These are phyloP conservation scores for Kwoniella newhampshirensis DNA, from an alignment of 768 basidiomycete genomes.

Conservation along the genomic window DNA sequence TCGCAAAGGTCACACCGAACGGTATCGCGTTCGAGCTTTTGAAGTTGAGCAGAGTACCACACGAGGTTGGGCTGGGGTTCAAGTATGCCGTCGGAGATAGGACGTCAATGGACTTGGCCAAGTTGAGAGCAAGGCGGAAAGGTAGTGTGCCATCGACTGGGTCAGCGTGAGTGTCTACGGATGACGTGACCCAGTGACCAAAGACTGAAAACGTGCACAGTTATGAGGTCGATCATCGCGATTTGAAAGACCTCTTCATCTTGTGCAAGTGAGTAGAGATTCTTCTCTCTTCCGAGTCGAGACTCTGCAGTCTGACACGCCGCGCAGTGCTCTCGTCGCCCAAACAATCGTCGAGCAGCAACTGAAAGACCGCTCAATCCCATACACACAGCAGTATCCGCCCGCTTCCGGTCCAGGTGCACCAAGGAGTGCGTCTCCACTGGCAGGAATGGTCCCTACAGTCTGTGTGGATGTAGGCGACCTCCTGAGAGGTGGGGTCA, in stretches of 20 bases:
- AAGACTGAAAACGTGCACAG: slow-evolving; percentile 21
- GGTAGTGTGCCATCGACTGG: background rate
- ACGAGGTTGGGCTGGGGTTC: slow-evolving; percentile 30
- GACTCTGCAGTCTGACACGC: background rate
- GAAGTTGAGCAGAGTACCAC: slow-evolving; percentile 50
- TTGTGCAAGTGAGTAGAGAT: slow-evolving; percentile 72
- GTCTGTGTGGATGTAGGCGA: slow-evolving; percentile 78
- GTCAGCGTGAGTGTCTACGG: slow-evolving; percentile 9
- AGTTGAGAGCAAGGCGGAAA: slow-evolving; percentile 37
- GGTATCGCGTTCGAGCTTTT: slow-evolving; percentile 81
- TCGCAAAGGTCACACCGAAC: slow-evolving; percentile 74
- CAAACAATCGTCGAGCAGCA: slow-evolving; percentile 84
- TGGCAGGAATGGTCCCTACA: slow-evolving; percentile 70
- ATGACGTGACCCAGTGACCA: background rate
- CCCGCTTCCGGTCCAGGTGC: slow-evolving; percentile 51
- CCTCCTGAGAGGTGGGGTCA: slow-evolving; percentile 64
- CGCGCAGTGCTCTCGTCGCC: slow-evolving; percentile 78
- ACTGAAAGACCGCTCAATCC: slow-evolving; percentile 76
- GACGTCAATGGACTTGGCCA: slow-evolving; percentile 30
- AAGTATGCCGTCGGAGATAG: slow-evolving; percentile 37
- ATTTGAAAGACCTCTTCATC: slow-evolving; percentile 68
- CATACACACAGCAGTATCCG: slow-evolving; percentile 72
- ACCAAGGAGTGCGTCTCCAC: slow-evolving; percentile 26
- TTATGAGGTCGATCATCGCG: slow-evolving; percentile 68
- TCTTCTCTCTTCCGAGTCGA: background rate